Base-by-base conservation (phyloP, 176 grass and related monocot species). In the Carex myosuroides region DNA sequence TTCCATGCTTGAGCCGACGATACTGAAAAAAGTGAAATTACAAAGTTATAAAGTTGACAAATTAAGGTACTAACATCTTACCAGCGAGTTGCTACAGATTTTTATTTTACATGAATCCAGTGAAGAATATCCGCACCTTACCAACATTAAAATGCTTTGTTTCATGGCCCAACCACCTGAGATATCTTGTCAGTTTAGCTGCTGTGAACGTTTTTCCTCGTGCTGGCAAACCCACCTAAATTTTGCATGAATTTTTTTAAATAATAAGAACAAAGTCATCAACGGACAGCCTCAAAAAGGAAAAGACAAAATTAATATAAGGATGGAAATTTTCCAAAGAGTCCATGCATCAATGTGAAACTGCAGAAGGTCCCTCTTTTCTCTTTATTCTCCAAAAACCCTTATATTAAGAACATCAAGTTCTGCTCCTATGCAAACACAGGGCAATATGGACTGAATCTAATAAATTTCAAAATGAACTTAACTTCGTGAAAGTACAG, bases 131-230 rank as follows among this genome's bases (percentile, higher is more conserved):
- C 62, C 70, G 87, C 79, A 99, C 96, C 96, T 99, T 99, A 24
- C 96, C 96, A 88, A 99, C 90, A 58, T 99, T 99, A 86, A 99
- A 99, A 88, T 99, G 93, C 67, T 91, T 95, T 81, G 96, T 99
- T 90, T 99, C 93, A 74, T 99, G 96, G 61, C 96, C 96, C 70
- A 99, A 87, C 96, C 96, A 99, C 87, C 96, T 85, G 59, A 99
- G 88, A 85, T 99, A 99, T 85, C 96, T 93, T 85, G 96, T 95
- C 84, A 99, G 96, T 89, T 99, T 99, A 88, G 83, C 91, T 13
- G 96, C 96, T 22, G 96, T 95, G 84, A 99, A 99, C 20, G 96
- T 99, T 87, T 99, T 99, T 81, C 96, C 96, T 79, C 96, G 91
- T 86, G 93, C 91, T 79, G 93, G 96, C 78, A 99, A 88, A 85